phyloP scores from a whole-genome alignment of 257 asterid genomes.

The Ehretia macrophylla region DNA sequence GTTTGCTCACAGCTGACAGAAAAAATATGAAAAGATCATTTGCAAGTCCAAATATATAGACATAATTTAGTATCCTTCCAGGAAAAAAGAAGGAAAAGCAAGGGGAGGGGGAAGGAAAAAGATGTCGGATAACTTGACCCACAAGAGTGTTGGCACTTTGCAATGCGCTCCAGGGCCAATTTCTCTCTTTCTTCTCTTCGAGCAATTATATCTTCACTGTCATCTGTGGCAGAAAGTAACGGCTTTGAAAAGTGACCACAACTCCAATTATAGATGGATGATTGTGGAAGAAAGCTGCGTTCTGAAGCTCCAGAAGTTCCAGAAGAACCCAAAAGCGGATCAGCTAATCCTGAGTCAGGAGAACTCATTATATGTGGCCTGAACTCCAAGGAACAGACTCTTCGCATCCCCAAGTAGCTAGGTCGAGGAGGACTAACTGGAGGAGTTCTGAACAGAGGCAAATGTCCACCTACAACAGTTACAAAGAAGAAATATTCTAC shows the following conservation, averaged over 20 bases:
- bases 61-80: not conserved
- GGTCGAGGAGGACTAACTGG: conserved; percentile 99
- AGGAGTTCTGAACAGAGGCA: conserved; percentile 94
- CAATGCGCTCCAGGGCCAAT: conserved; percentile 70
- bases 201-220: conserved; percentile 69
- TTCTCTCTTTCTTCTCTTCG: conserved; percentile 89
- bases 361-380: conserved; percentile 85
- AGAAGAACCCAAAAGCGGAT: conserved; percentile 81
- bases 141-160: conserved; percentile 88
- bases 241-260: conserved; percentile 98
- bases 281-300: conserved; percentile 93
- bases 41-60: not conserved
- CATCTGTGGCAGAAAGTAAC: conserved; percentile 84
- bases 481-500: conserved; percentile 3
- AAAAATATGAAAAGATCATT: conserved; percentile 3
- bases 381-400: conserved; percentile 94
- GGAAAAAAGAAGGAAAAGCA: conserved; percentile 1
- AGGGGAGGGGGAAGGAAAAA: conserved; percentile 2
- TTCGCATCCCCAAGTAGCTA: conserved; percentile 84
- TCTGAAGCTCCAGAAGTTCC: conserved; percentile 74
- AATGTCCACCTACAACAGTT: conserved; percentile 64
- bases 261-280: conserved; percentile 91
- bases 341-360: conserved; percentile 94
- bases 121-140: conserved; percentile 26
- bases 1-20: conserved; percentile 71